Base-by-base conservation (phyloP, 176 grass and related monocot genomes). In the Cenchrus purpureus region DNA sequence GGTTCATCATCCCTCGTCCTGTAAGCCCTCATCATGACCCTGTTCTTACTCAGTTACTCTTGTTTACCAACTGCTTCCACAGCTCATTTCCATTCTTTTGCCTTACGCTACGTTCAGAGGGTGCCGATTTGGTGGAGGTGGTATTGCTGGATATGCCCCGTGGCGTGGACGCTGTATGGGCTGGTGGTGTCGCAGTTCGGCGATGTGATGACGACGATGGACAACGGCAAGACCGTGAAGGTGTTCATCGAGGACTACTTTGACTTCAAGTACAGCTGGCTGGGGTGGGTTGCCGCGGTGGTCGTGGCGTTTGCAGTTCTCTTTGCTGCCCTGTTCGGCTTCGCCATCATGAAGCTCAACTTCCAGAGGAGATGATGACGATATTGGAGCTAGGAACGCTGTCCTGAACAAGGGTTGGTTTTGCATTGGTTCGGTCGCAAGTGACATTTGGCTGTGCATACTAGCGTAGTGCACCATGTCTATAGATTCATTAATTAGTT, bases 281-380 rank as follows among this genome's bases (percentile, higher is more conserved):
- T 72, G 69, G 69, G 68, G 2, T 25, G 44, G 45, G 69, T 72
- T 45, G 69, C 69, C 2, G n/a, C n/a, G 4, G 44, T 49, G 45
- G 69, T 72, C 5, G 69, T 72, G 45, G 69, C 11, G n/a, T 72
- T 72, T 11, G 11, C n/a, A 1, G 45, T 28, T 10, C 48, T 50
- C 48, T 50, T 50, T 11, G 48, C 9, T 11, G 10, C 48, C 7
- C 81, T 92, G 59, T 97, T 97, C 16, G 80, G 74, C 59, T 89
- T 97, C 20, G 87, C 95, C 8, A 97, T 97, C 59, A 91, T 92
- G 86, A 92, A 88, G 67, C 40, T 97, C 43, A 97, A 97, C 80
- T 97, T 97, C 86, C 95, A 97, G 68, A 97, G 86, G 78, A 93
- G 91, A 80, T 95, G 83, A 86, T 80, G 62, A 7, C 55, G 1